Conservation (phyloP, 116 monocot genomes). For the Thalassia testudinum region DNA sequence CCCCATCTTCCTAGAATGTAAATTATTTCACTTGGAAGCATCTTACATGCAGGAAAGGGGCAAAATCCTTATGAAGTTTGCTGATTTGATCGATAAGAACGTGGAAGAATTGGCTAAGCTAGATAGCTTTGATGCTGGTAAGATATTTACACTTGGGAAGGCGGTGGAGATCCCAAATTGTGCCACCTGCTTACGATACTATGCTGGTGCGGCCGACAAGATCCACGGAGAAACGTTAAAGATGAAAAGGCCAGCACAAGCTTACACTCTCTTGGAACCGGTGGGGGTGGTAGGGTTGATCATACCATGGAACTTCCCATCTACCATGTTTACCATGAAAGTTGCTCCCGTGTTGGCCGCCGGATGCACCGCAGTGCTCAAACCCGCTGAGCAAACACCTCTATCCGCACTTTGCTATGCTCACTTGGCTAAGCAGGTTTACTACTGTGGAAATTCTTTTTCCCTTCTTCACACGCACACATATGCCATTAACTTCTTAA, state of each 20-base stretch:
- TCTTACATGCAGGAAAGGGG: slow-evolving; percentile 37
- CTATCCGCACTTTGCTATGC: slow-evolving; percentile 30
- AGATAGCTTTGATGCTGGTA: slow-evolving; percentile 35
- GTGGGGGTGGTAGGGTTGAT: slow-evolving; percentile 27
- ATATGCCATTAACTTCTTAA: too few relatives aligned
- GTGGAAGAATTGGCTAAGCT: slow-evolving; percentile 24
- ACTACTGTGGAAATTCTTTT: too few relatives aligned
- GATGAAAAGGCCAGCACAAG: slow-evolving; percentile 21
- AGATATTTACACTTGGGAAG: slow-evolving; percentile 14
- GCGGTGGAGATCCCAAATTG: slow-evolving; percentile 12
- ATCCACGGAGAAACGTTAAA: slow-evolving; percentile 61
- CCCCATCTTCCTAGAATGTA: too few relatives aligned
- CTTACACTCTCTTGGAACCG: slow-evolving; percentile 46
- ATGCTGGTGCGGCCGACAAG: slow-evolving; percentile 49
- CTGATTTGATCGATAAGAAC: slow-evolving; percentile 40
- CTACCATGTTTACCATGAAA: slow-evolving; percentile 11
- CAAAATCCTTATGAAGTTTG: slow-evolving; percentile 36
- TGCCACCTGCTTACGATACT: slow-evolving; percentile 21
- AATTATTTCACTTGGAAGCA: too few relatives aligned
- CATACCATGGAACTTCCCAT: slow-evolving; percentile 21
- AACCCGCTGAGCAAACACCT: slow-evolving; percentile 20
- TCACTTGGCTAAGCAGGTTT: slow-evolving; percentile 43
- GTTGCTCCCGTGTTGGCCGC: slow-evolving; percentile 16
- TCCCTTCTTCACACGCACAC: background rate
- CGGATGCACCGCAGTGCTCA: slow-evolving; percentile 17